These are phyloP conservation scores for Colletotrichum horii DNA, from an alignment of 2,329 filamentous ascomycete species.

Conservation along the genomic window DNA sequence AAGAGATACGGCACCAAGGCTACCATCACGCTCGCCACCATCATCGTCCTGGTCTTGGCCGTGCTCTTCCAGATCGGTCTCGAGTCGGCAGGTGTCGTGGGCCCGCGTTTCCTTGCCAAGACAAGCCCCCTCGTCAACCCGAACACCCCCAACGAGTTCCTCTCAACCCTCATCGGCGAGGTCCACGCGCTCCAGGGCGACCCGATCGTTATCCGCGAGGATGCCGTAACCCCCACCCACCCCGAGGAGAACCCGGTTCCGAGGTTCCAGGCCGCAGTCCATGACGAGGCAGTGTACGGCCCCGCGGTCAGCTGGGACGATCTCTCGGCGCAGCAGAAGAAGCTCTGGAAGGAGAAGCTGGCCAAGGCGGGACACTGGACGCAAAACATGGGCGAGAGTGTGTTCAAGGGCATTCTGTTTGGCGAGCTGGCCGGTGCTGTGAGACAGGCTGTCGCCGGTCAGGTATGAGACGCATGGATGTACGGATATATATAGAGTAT, in stretches of 20 bases:
- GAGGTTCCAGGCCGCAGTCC: conserved; percentile 46
- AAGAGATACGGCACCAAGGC: conserved; percentile 54
- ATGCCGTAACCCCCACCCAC: conserved; percentile 24
- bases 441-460: conserved; percentile 48
- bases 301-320: conserved; percentile 74
- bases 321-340: conserved; percentile 65
- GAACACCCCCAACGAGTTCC: conserved; percentile 32
- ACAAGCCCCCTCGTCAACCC: not conserved
- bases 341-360: conserved; percentile 73
- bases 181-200: conserved; percentile 35
- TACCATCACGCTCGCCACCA: conserved; percentile 57
- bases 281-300: conserved; percentile 52
- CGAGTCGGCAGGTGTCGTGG: conserved; percentile 64
- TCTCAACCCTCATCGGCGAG: conserved; percentile 42
- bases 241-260: conserved; percentile 24
- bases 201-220: conserved; percentile 43
- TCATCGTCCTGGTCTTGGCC: conserved; percentile 66
- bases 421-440: conserved; percentile 71
- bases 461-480: not conserved
- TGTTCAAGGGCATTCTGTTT: conserved; percentile 81
- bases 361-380: conserved; percentile 77
- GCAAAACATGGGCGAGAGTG: conserved; percentile 76
- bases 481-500: not conserved
- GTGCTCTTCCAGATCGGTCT: conserved; percentile 68
- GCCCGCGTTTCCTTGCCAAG: conserved; percentile 39